Percentiles rank a stretch among this genome's conserved stretches.
Conservation (phyloP, 495 filamentous ascomycete species). For the Opeltia flavorubescens region DNA sequence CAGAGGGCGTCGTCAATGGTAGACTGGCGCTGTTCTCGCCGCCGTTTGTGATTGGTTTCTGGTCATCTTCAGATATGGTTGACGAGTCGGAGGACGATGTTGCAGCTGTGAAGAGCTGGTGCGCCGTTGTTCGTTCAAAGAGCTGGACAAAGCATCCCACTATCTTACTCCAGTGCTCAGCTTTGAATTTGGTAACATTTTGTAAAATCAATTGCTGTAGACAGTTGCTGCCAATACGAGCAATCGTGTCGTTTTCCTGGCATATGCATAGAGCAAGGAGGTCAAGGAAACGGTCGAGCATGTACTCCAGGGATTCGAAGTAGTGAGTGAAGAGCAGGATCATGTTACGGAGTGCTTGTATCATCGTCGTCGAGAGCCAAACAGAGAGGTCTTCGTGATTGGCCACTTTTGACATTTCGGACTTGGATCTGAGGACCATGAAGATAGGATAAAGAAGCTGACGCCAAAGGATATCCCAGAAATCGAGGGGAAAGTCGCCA, state of each 20-base stretch:
- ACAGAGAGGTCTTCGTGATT: constrained; percentile 94
- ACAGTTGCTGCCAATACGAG: constrained; percentile 94
- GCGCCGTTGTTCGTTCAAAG: constrained; percentile 85
- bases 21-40: constrained; percentile 15
- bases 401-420: constrained; percentile 84
- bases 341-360: constrained; percentile 94
- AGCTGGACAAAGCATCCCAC: constrained; percentile 91
- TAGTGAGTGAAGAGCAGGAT: constrained; percentile 97
- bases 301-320: constrained; percentile 87
- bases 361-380: constrained; percentile 99
- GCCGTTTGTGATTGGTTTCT: constrained; percentile 10
- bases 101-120: constrained; percentile 82
- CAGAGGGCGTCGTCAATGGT: constrained; percentile 16
- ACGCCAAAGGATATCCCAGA: constrained; percentile 97
- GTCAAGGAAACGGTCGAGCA: constrained; percentile 91
- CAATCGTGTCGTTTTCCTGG: constrained; percentile 98
- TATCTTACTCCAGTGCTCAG: constrained; percentile 83
- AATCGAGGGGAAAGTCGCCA: constrained; percentile 79
- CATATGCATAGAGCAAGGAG: constrained; percentile 91
- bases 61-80: constrained; percentile 13
- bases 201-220: constrained; percentile 91
- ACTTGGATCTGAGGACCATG: constrained; percentile 89
- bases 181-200: constrained; percentile 79
- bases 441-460: constrained; percentile 97
- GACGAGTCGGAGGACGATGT: constrained; percentile 36